phyloP scores from a whole-genome alignment of 1,284 basidiomycete genomes.

The Trametes hirsuta region DNA sequence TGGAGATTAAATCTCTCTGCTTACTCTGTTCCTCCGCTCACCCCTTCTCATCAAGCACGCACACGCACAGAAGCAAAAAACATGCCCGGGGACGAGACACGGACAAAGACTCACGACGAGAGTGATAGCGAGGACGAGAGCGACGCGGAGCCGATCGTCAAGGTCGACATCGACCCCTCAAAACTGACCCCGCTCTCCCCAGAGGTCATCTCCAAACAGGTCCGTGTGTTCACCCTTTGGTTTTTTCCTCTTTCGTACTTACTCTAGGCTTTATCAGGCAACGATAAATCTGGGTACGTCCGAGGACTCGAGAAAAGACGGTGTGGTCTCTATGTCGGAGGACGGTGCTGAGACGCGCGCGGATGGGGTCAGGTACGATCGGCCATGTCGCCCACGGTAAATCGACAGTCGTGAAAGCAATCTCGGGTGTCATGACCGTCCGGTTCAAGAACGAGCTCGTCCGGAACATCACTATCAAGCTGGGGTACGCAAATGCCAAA shows the following conservation, averaged over 20 bases:
- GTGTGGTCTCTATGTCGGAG: neutral
- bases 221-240: slow-evolving; percentile 41
- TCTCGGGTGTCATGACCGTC: slow-evolving; percentile 99
- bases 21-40: neutral
- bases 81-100: slow-evolving; percentile 70
- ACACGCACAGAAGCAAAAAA: neutral
- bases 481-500: slow-evolving; percentile 98
- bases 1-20: no score
- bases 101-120: slow-evolving; percentile 62
- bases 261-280: slow-evolving; percentile 49
- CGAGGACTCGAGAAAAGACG: neutral
- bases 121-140: slow-evolving; percentile 67
- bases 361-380: slow-evolving; percentile 74
- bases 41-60: neutral
- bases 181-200: slow-evolving; percentile 91
- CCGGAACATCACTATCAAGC: slow-evolving; percentile 98
- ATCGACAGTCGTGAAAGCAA: slow-evolving; percentile 98
- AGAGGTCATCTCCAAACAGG: slow-evolving; percentile 98
- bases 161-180: slow-evolving; percentile 75
- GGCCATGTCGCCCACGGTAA: slow-evolving; percentile 99
- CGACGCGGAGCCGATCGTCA: slow-evolving; percentile 56
- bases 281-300: slow-evolving; percentile 82
- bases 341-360: slow-evolving; percentile 13
- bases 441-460: slow-evolving; percentile 99
- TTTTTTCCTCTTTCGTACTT: slow-evolving; percentile 2